These are phyloP conservation scores for Lophium mytilinum DNA, from an alignment of 495 filamentous ascomycete genomes.

Conservation along the genomic window DNA sequence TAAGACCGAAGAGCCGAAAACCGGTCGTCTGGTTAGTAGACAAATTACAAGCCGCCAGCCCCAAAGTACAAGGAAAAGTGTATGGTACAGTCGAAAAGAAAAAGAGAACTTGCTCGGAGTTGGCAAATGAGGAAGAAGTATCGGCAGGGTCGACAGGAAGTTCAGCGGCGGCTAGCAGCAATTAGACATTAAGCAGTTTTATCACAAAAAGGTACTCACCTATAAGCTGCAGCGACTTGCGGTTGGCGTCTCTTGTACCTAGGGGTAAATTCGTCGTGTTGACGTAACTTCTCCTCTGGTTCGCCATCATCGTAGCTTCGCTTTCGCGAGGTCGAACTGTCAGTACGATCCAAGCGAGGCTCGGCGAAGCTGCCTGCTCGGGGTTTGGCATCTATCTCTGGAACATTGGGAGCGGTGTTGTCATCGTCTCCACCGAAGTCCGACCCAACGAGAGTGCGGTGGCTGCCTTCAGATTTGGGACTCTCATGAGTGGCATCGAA, in stretches of 20 bases:
- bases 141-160: no score
- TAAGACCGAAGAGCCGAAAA: not conserved
- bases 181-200: not conserved
- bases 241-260: conserved; percentile 24
- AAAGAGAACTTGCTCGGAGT: no score
- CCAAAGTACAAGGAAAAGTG: not conserved
- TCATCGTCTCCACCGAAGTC: conserved; percentile 24
- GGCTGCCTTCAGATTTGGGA: conserved; percentile 27
- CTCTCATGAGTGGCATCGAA: conserved; percentile 14
- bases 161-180: conserved; percentile 1
- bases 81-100: not conserved
- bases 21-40: not conserved
- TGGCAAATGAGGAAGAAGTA: no score
- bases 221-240: conserved; percentile 24
- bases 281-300: conserved; percentile 21
- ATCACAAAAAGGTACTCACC: conserved; percentile 5
- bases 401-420: conserved; percentile 8
- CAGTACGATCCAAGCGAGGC: conserved; percentile 11
- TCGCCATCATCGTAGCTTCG: conserved; percentile 26
- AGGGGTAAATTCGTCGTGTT: conserved; percentile 24
- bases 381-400: not conserved
- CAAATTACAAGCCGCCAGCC: not conserved
- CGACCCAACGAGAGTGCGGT: conserved; percentile 28
- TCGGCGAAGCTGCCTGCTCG: not conserved
- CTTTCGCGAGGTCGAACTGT: conserved; percentile 26